These are phyloP conservation scores for Acorus calamus DNA, from an alignment of 106 monocot species.

Conservation along the genomic window DNA sequence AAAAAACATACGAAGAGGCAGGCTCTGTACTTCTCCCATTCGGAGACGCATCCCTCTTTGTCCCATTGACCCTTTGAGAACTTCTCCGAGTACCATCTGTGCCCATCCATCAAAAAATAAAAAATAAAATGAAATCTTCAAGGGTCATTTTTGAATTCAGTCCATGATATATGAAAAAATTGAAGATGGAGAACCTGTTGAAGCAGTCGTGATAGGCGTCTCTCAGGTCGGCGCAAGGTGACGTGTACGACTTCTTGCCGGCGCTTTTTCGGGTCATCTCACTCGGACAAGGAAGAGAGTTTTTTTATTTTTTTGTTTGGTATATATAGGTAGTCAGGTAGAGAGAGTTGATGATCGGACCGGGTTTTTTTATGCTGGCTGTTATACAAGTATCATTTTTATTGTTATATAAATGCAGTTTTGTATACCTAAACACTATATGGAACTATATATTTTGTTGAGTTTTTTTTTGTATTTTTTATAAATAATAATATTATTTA, in stretches of 20 bases:
- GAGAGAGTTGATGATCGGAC: too few relatives aligned
- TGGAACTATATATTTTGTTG: too few relatives aligned
- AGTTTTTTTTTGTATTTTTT: too few relatives aligned
- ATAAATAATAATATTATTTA: too few relatives aligned
- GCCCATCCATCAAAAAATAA: neutral
- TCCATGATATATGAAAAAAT: neutral
- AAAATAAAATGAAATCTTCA: neutral
- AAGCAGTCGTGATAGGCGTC: slow-evolving; percentile 82
- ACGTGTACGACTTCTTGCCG: slow-evolving; percentile 3
- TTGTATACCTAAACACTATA: too few relatives aligned
- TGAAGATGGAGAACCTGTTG: slow-evolving; percentile 39
- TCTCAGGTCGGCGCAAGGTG: slow-evolving; percentile 50
- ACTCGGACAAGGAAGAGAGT: too few relatives aligned
- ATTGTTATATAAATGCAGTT: too few relatives aligned
- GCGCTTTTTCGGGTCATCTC: too few relatives aligned
- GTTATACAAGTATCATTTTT: too few relatives aligned
- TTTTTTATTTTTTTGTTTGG: too few relatives aligned
- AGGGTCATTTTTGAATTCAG: neutral
- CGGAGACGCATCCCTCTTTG: slow-evolving; percentile 66
- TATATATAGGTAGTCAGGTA: too few relatives aligned
- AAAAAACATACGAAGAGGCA: slow-evolving; percentile 53
- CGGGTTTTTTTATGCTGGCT: too few relatives aligned
- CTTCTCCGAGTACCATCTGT: slow-evolving; percentile 92
- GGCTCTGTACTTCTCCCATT: slow-evolving; percentile 88
- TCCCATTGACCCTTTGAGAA: slow-evolving; percentile 82